These are phyloP conservation scores for Ciborinia camelliae DNA, from an alignment of 2,329 filamentous ascomycete species.

Conservation along the genomic window DNA sequence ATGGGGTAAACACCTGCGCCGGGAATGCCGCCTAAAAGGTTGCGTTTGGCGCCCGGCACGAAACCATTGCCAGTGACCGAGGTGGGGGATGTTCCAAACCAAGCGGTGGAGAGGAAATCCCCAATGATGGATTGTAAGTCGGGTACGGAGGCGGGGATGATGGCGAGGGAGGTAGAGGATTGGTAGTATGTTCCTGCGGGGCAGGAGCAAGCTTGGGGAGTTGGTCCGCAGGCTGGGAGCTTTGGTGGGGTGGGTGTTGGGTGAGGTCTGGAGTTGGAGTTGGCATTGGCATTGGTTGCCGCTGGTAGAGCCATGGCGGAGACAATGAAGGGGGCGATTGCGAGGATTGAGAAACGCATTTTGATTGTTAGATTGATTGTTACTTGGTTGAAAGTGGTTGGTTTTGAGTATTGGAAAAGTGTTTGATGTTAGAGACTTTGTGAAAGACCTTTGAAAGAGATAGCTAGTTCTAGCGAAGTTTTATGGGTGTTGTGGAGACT, in stretches of 20 bases:
- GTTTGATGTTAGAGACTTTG: neutral
- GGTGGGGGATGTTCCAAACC: neutral
- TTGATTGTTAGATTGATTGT: neutral
- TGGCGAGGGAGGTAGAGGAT: neutral
- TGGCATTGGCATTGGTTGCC: neutral
- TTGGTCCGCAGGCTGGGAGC: neutral
- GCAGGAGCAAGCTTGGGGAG: neutral
- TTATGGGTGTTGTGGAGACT: neutral
- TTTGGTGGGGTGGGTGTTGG: neutral
- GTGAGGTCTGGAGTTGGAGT: neutral
- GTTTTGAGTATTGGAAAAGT: neutral
- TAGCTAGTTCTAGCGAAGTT: neutral
- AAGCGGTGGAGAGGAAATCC: slow-evolving; percentile 2
- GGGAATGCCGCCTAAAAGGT: neutral
- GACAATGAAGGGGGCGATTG: neutral
- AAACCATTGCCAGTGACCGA: neutral
- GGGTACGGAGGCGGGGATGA: neutral
- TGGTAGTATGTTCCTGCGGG: slow-evolving; percentile 3
- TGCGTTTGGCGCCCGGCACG: neutral
- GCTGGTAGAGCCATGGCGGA: neutral
- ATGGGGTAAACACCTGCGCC: neutral
- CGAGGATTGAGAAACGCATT: slow-evolving; percentile 15
- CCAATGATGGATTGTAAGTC: neutral
- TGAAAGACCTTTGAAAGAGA: neutral
- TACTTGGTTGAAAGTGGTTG: neutral